A percentile compares a stretch with the other conserved stretches of the same genome.
Evolutionary conservation across 1,284 basidiomycete genomes (phyloP).

Genomic region (Irpex rosettiformis): DNA sequence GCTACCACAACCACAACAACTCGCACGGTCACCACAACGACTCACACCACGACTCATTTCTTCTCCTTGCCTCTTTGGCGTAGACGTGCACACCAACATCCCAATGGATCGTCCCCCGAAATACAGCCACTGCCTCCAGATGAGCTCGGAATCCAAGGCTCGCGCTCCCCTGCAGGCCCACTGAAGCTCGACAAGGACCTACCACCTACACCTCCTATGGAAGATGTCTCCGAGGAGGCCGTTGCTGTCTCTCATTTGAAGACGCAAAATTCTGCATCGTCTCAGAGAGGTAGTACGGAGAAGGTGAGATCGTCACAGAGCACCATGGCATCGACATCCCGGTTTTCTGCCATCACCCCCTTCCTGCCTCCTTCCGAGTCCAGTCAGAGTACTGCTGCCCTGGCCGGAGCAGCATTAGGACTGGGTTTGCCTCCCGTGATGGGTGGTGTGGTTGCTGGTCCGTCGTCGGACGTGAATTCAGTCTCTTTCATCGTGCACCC

Average conservation of each 20-base stretch:
- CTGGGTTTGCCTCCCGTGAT: conserved; percentile 53
- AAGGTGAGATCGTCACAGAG: neutral
- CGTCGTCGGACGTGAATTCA: conserved; percentile 39
- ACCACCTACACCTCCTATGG: conserved; percentile 54
- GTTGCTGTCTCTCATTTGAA: neutral
- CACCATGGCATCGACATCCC: neutral
- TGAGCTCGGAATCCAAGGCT: conserved; percentile 26
- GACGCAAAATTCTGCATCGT: neutral
- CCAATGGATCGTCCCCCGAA: conserved; percentile 20
- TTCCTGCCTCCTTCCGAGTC: conserved; percentile 18
- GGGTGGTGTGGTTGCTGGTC: conserved; percentile 36
- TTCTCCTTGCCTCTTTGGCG: conserved; percentile 66
- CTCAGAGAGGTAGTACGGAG: neutral
- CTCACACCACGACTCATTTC: conserved; percentile 50
- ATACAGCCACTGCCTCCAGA: conserved; percentile 23
- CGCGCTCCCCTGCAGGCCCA: conserved; percentile 23
- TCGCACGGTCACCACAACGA: conserved; percentile 47
- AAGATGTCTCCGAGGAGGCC: conserved; percentile 11
- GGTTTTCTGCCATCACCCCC: neutral
- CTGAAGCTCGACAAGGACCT: conserved; percentile 56
- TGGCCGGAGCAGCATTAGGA: conserved; percentile 57
- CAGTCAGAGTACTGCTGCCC: conserved; percentile 38
- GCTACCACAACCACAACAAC: conserved; percentile 50
- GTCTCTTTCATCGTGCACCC: conserved; percentile 30
- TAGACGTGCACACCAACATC: conserved; percentile 37